Conservation (phyloP, 345 rosid genomes). For the Odontarrhena argentea region DNA sequence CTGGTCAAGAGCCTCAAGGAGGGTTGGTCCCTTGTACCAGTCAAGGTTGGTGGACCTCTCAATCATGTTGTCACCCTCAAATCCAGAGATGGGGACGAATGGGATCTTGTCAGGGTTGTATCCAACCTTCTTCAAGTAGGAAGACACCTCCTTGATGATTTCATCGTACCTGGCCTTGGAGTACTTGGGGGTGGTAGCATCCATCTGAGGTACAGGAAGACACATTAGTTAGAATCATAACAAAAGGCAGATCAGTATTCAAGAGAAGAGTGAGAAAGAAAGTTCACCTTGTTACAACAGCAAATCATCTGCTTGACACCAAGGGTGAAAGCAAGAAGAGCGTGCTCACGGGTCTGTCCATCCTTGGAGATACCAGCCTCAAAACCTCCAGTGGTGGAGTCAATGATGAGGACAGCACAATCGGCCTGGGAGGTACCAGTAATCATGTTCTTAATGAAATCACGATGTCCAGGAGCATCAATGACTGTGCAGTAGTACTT, state of each 20-base stretch:
- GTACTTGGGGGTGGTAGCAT: conserved; percentile 47
- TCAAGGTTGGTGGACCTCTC: conserved; percentile 54
- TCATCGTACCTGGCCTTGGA: conserved; percentile 45
- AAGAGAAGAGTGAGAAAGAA: no score
- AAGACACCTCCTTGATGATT: conserved; percentile 55
- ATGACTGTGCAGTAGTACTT: conserved; percentile 81
- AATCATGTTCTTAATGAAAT: conserved; percentile 83
- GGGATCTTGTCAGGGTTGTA: no score
- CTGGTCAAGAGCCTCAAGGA: conserved; percentile 37
- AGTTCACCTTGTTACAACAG: conserved; percentile 68
- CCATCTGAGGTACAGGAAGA: conserved; percentile 40
- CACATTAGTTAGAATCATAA: no score
- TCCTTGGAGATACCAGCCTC: conserved; percentile 86
- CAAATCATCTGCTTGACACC: conserved; percentile 80
- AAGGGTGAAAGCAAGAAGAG: conserved; percentile 64
- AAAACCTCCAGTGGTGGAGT: conserved; percentile 85
- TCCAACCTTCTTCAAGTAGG: conserved; percentile 53
- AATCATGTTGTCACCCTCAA: no score
- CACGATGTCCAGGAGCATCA: conserved; percentile 86
- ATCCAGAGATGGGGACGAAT: no score
- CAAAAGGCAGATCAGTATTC: no score
- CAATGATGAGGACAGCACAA: conserved; percentile 77
- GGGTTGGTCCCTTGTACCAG: conserved; percentile 63
- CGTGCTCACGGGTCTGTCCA: conserved; percentile 79
- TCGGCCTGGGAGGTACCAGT: conserved; percentile 88